Evolutionary conservation across 495 filamentous ascomycete genomes (phyloP), one percentile per base, ranked within the genome.

Genomic region (Penicillium manginii): DNA sequence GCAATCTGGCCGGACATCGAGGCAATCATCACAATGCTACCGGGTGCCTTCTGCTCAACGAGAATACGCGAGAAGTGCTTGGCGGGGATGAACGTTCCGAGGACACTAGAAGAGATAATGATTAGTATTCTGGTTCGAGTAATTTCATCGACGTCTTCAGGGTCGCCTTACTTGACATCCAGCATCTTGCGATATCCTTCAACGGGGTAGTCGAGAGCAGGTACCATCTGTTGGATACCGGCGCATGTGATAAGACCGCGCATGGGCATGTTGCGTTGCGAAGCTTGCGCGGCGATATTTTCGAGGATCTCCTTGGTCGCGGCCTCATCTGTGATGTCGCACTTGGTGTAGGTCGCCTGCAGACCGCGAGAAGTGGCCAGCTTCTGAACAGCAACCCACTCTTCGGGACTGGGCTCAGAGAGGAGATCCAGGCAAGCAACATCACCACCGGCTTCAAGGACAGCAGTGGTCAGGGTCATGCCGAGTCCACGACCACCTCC

Each of bases 191-290:
- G 81, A 4, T 73, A 75, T 56, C 86, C 83, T 55, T 84, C 82
- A 3, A 81, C 75, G 6, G 82, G 82, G 61, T 90, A 91, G 52
- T 91, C 85, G 56, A 89, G 69, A 2, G 88, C 86, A 1, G 82
- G 69, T 0, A 75, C 74, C 63, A 84, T 86, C 51, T 79, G 81
- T 60, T 91, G 90, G 56, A 96, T 91, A 62, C 92, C 91, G 31
- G 91, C 92, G 53, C 89, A 89, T 74, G 91, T 92, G 75, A 96
- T 82, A 15, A 92, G 76, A 21, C 93, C 87, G 55, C 92, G 84
- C 17, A 91, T 77, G 5, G 82, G 75, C 58, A 79, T 70, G 29
- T 68, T 62, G 12, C 66, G 62, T 4, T 65, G 35, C 31, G 65
- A 78, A 26, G 81, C 81, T 31, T 83, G 79, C 54, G 89, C 84